A percentile compares a stretch with the other conserved stretches of the same genome.
phyloP scores from a whole-genome alignment of 2,329 filamentous ascomycete genomes.

The Colletotrichum musae region DNA sequence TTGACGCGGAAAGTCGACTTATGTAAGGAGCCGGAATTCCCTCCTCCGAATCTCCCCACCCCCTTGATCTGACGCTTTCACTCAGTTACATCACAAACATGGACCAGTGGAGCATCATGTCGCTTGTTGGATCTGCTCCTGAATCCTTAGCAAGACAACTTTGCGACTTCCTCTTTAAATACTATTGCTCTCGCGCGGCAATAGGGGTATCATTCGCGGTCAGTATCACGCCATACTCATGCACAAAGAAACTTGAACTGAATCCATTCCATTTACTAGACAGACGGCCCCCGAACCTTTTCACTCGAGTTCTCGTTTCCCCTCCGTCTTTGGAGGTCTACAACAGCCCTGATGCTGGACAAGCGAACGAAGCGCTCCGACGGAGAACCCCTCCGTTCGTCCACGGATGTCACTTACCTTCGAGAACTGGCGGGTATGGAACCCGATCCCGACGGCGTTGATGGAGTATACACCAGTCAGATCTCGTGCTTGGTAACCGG shows the following conservation, averaged over 20 bases:
- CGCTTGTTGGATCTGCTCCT: background rate
- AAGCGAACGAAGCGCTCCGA: background rate
- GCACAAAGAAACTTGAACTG: background rate
- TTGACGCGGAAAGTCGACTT: background rate
- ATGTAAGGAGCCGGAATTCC: background rate
- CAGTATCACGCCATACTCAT: background rate
- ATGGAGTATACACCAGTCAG: background rate
- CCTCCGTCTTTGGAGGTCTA: slow-evolving; percentile 9
- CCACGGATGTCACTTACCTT: background rate
- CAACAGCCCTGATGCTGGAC: background rate
- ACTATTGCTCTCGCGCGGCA: background rate
- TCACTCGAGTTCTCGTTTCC: background rate
- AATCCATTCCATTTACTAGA: background rate
- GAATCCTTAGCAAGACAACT: background rate
- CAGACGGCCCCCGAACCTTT: background rate
- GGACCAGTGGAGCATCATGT: background rate
- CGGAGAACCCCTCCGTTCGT: background rate
- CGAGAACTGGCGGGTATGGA: background rate
- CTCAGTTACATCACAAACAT: slow-evolving; percentile 9
- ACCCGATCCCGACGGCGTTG: accelerated
- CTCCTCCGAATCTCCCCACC: background rate
- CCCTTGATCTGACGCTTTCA: background rate
- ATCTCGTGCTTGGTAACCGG: background rate
- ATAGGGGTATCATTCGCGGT: background rate
- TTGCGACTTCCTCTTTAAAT: background rate